Evolutionary conservation across 495 filamentous ascomycete species (phyloP), one percentile per base, ranked within the genome.

Genomic region (Barbatosphaeria neglecta): DNA sequence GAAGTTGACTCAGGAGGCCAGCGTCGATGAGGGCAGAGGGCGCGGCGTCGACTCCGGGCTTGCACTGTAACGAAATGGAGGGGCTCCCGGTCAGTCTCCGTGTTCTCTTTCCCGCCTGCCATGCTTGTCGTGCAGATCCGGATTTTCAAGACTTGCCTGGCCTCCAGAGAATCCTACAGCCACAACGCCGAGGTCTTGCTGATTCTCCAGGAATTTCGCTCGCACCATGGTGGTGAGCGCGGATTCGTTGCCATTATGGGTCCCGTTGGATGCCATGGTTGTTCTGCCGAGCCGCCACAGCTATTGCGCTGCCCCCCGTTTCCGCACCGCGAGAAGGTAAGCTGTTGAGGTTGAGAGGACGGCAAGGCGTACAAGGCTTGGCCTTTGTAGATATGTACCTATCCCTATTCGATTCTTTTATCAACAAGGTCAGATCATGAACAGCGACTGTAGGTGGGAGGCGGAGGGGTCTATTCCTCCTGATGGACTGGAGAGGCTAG

Each of bases 111-210:
- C 3, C 16, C 17, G 22, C 3, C 3, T 40, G n/a, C n/a, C 38
- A 18, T 22, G 10, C 13, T 4, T 40, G 10, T 3, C 11, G 4
- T 20, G 11, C 18, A 35, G 24, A 23, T 20, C 39, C 4, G 17
- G 37, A 17, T 22, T 37, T 4, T 20, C 33, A 41, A n/a, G 40
- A 53, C 69, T 54, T 77, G 90, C 90, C 77, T 98, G 92, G 43
- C 92, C 92, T 55, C 93, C 92, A 46, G 89, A 94, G 74, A 98
- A 98, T 48, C 90, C 90, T 17, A 97, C 92, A 22, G 90, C 90
- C 33, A 97, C 86, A 43, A 98, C 75, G 47, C 92, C 92, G 45
- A 98, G 76, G 52, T 96, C 80, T 60, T 83, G 71, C 43, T 77
- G 73, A 50, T 80, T 70, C 50, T 81, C 67, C 49, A 98, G 84